Conservation (phyloP, 2,329 filamentous ascomycete genomes). For the Periconia sp. region DNA sequence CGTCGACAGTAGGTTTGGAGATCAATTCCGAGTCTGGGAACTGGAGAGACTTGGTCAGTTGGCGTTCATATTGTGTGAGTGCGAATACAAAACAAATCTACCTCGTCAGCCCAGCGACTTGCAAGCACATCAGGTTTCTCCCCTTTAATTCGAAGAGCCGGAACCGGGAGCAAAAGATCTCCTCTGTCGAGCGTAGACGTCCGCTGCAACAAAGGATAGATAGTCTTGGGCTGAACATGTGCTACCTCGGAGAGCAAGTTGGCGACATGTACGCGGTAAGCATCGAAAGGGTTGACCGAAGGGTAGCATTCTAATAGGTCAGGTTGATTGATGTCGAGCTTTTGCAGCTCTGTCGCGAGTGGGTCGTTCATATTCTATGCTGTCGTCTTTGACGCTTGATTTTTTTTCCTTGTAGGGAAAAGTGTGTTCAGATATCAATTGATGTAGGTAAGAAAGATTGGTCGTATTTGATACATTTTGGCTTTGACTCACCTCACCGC, state of each 20-base stretch:
- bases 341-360: neutral
- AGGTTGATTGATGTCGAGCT: constrained; percentile 2
- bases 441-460: no score
- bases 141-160: constrained; percentile 68
- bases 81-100: neutral
- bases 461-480: no score
- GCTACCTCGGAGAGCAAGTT: constrained; percentile 66
- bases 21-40: constrained; percentile 71
- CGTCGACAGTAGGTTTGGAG: constrained; percentile 63
- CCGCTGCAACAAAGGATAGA: constrained; percentile 73
- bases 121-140: constrained; percentile 56
- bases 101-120: constrained; percentile 12
- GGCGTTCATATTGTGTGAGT: neutral
- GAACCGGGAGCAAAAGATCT: constrained; percentile 74
- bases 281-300: constrained; percentile 68
- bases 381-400: no score
- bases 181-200: constrained; percentile 74
- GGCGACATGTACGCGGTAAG: constrained; percentile 72
- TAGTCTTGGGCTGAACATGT: constrained; percentile 64
- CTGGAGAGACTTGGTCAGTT: constrained; percentile 42
- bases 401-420: no score
- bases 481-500: no score
- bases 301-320: constrained; percentile 46
- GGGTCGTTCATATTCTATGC: neutral
- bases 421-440: no score